Base-by-base conservation (phyloP, 768 basidiomycete genomes). In the Gloeostereum incarnatum region DNA sequence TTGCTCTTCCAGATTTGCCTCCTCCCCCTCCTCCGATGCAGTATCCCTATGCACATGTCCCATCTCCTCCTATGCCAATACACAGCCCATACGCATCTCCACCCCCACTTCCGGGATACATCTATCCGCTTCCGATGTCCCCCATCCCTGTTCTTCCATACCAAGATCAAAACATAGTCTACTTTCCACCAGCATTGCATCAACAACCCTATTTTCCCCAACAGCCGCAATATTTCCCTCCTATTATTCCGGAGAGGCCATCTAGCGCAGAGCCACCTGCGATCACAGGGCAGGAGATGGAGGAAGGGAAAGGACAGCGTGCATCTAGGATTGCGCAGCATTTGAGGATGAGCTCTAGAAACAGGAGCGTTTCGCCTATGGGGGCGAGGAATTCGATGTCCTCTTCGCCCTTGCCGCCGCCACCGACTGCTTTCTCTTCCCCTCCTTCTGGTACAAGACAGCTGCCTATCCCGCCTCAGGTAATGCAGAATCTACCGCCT, bases 271-370 rank as follows among this genome's bases (percentile, higher is more conserved):
- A 32, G 8, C 35, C 41, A 18, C 11, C 46, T 30, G 41, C 8
- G 43, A 43, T 44, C 38, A 56, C n/a, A n/a, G n/a, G n/a, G n/a
- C n/a, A 20, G 6, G 70, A 68, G 33, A 58, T 65, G 3, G 67
- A 75, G 56, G 73, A 73, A 47, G 75, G 75, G 24, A 78, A 78
- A 49, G 81, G 78, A 27, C 68, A 71, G 40, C 69, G 69, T 13
- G 72, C 79, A 14, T 66, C 70, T 3, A 68, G 78, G 9, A 66
- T 79, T 30, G 57, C 80, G 18, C 71, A 70, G 32, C 78, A 81
- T 44, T 57, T 84, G 7, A 70, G 71, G 35, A 53, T 67, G 30
- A 67, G 71, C 10, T 75, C 74, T 18, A 65, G 80, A 10, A 58
- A 73, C 43, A 72, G 73, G 18, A 77, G 79, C 0, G 72, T 73